These are phyloP conservation scores for Plasmodium gaboni DNA, from an alignment of 169 alveolate species.

Conservation along the genomic window DNA sequence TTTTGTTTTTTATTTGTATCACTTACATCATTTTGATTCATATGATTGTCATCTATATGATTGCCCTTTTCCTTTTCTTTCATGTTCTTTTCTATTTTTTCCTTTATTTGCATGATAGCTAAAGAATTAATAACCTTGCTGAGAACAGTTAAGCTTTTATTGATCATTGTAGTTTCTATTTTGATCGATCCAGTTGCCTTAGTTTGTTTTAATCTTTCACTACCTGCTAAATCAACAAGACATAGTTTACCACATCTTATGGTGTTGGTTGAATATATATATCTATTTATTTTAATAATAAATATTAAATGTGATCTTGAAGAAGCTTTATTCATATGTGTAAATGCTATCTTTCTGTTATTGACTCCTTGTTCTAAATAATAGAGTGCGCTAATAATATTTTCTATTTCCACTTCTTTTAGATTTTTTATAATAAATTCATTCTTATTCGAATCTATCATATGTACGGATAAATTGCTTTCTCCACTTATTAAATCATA, in stretches of 20 bases:
- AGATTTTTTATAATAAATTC: slow-evolving; percentile 66
- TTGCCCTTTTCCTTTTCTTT: neutral
- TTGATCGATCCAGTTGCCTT: slow-evolving; percentile 86
- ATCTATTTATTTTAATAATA: slow-evolving; percentile 74
- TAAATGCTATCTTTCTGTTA: slow-evolving; percentile 78
- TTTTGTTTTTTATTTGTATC: no score
- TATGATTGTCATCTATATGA: neutral
- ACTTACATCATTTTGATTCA: no score
- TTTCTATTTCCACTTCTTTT: slow-evolving; percentile 64
- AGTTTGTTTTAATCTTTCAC: slow-evolving; percentile 88
- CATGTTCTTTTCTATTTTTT: slow-evolving; percentile 32
- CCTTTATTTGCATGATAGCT: slow-evolving; percentile 78
- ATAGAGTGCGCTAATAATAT: slow-evolving; percentile 32
- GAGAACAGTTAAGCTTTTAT: slow-evolving; percentile 81
- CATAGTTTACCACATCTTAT: slow-evolving; percentile 87
- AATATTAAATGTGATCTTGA: slow-evolving; percentile 83
- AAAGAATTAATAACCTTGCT: slow-evolving; percentile 87
- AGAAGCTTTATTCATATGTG: slow-evolving; percentile 81
- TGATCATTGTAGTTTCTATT: slow-evolving; percentile 87
- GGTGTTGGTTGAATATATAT: slow-evolving; percentile 76
- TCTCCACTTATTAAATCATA: slow-evolving; percentile 78
- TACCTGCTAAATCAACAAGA: slow-evolving; percentile 89
- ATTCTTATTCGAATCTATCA: slow-evolving; percentile 45
- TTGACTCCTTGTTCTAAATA: slow-evolving; percentile 76
- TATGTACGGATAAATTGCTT: slow-evolving; percentile 32